Evolutionary conservation across 768 basidiomycete species (phyloP).

Genomic region (Leccinum boreale): DNA sequence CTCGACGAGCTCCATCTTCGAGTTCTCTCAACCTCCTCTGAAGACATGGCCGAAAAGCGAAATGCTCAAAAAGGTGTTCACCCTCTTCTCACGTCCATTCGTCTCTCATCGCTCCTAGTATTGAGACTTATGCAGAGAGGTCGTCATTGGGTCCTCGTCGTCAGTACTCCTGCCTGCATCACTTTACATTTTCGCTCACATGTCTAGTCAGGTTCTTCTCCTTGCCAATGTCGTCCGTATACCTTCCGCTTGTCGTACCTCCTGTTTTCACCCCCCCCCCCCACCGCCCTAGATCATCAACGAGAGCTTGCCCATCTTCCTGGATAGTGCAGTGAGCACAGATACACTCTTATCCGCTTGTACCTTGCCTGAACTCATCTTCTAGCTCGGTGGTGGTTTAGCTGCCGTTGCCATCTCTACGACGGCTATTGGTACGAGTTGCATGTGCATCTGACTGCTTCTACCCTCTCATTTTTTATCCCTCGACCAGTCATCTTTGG

Average conservation of each 20-base stretch:
- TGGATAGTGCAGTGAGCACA: slow-evolving; percentile 61
- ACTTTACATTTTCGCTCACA: slow-evolving; percentile 1
- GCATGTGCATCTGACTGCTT: neutral
- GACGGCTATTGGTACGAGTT: slow-evolving; percentile 44
- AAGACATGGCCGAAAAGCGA: slow-evolving; percentile 59
- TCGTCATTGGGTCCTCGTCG: slow-evolving; percentile 93
- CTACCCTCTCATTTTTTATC: neutral
- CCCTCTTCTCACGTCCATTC: neutral
- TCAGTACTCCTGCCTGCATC: slow-evolving; percentile 29
- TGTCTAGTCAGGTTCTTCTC: slow-evolving; percentile 62
- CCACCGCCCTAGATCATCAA: slow-evolving; percentile 61
- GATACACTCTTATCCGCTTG: slow-evolving; percentile 45
- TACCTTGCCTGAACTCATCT: slow-evolving; percentile 44
- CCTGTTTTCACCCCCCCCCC: neutral
- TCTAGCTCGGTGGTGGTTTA: slow-evolving; percentile 63
- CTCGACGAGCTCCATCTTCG: slow-evolving; percentile 88
- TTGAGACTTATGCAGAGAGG: slow-evolving; percentile 57
- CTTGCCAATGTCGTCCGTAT: slow-evolving; percentile 79
- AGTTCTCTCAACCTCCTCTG: slow-evolving; percentile 79
- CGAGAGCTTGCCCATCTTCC: slow-evolving; percentile 79
- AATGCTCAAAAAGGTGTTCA: slow-evolving; percentile 68
- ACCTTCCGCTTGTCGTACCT: neutral
- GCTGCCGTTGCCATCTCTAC: slow-evolving; percentile 80
- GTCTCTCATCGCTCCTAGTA: slow-evolving; percentile 35
- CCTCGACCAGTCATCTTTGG: slow-evolving; percentile 70